Evolutionary conservation across 345 rosid species (phyloP), one percentile per base, ranked within the genome.

Genomic region (Euphorbia peplus): DNA sequence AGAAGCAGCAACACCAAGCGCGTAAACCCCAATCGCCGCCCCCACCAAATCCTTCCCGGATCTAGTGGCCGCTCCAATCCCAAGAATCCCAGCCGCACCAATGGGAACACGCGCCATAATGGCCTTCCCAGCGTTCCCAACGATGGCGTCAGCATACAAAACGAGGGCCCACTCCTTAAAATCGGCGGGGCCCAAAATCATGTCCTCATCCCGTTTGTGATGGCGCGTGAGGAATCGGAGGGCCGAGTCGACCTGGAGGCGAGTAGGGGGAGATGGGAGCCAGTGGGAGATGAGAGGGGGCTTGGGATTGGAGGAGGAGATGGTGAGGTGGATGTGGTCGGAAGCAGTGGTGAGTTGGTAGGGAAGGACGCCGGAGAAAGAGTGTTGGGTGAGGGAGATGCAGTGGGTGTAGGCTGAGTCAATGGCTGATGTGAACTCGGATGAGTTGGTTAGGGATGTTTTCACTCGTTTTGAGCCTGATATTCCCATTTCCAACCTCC

Each of bases 301-400:
- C 0, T 57, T 54, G 73, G 73, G 32, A 41, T 75, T 60, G 52
- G 78, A 46, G 74, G 78, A 46, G 74, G 69, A 69, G 60, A 80
- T 84, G 50, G 78, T 48, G 59, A 80, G 73, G 78, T 89, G 88
- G 83, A 90, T 82, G 72, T 83, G 82, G 8, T 71, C 61, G 73
- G 91, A 82, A 78, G 98, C 96, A 39, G 88, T 64, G 42, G 69
- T 59, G 68, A 93, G 95, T 67, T 92, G 98, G 81, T 88, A 88
- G 0, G 88, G 88, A 66, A 84, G 82, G 72, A 90, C 88, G 19
- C 97, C 97, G n/a, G n/a, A n/a, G n/a, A n/a, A n/a, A n/a, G n/a
- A n/a, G n/a, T n/a, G n/a, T n/a, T n/a, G n/a, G n/a, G n/a, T n/a
- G n/a, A n/a, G n/a, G n/a, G n/a, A n/a, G n/a, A n/a, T n/a, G n/a